Conservation (phyloP, 192 early-diverging fungal species). For the Entomortierella beljakovae region DNA sequence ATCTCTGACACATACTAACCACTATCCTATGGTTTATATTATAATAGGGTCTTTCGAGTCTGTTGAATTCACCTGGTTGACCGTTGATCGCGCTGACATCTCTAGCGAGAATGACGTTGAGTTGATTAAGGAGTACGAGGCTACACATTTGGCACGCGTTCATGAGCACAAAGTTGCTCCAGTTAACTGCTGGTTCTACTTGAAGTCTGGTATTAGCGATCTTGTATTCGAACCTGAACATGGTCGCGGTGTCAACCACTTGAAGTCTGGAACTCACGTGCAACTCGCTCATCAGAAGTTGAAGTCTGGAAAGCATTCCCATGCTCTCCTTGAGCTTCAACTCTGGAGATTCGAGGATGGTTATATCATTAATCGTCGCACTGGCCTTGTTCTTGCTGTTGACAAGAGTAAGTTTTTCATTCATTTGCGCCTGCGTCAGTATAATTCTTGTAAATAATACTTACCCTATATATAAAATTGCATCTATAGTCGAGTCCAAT, state of each 20-base stretch:
- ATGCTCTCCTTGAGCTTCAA: conserved; percentile 49
- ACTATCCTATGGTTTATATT: not conserved
- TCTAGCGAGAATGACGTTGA: conserved; percentile 21
- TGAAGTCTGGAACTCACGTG: conserved; percentile 33
- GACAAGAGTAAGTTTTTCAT: conserved; percentile 26
- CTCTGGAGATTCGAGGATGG: conserved; percentile 50
- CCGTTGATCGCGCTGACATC: conserved; percentile 7
- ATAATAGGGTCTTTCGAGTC: conserved; percentile 47
- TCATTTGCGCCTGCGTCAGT: too few species aligned
- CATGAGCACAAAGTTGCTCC: conserved; percentile 19
- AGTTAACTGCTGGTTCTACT: conserved; percentile 47
- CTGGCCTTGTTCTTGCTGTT: conserved; percentile 33
- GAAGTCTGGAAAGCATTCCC: conserved; percentile 52
- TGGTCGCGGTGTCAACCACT: conserved; percentile 29
- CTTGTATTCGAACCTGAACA: conserved; percentile 34
- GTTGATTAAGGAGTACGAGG: conserved; percentile 45
- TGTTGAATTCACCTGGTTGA: conserved; percentile 41
- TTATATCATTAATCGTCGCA: conserved; percentile 50
- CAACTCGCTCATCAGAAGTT: conserved; percentile 39
- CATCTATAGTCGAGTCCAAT: conserved; percentile 20
- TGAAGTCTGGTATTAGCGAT: conserved; percentile 48
- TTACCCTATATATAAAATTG: not conserved
- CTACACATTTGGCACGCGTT: conserved; percentile 29
- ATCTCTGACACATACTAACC: not conserved
- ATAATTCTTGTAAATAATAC: not conserved